Evolutionary conservation across 805 yeast genomes (phyloP).

Genomic region (Myxozyma vanderwaltii): DNA sequence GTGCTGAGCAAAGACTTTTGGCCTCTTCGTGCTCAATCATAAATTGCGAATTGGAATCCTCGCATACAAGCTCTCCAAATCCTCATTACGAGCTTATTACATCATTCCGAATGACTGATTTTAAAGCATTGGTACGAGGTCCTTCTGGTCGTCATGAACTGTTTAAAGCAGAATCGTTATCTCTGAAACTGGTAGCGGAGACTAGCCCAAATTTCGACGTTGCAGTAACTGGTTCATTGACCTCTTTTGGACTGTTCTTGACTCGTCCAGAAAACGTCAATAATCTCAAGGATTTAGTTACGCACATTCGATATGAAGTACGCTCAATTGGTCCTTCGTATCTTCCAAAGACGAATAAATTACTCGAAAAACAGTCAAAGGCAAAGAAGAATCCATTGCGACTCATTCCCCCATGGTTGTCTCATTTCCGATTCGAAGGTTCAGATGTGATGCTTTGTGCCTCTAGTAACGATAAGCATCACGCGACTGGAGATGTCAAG

Average conservation of each 20-base stretch:
- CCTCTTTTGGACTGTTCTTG: conserved; percentile 23
- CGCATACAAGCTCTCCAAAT: conserved; percentile 34
- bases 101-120: conserved; percentile 36
- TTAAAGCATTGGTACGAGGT: conserved; percentile 24
- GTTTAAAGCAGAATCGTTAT: conserved; percentile 20
- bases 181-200: conserved; percentile 25
- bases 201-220: conserved; percentile 31
- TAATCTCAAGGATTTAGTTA: conserved; percentile 26
- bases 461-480: conserved; percentile 20
- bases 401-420: conserved; percentile 38
- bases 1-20: conserved; percentile 39
- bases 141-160: conserved; percentile 15
- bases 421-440: conserved; percentile 38
- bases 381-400: conserved; percentile 13
- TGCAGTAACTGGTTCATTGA: conserved; percentile 19
- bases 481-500: neutral
- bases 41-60: conserved; percentile 39
- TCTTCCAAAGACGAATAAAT: neutral
- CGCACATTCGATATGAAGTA: conserved; percentile 21
- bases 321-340: conserved; percentile 6
- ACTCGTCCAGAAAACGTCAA: conserved; percentile 33
- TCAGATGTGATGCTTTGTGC: conserved; percentile 33
- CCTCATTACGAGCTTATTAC: conserved; percentile 36
- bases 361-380: neutral
- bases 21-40: conserved; percentile 42